Evolutionary conservation across 495 filamentous ascomycete genomes (phyloP), one percentile per base, ranked within the genome.

Genomic region (Tuber melanosporum): DNA sequence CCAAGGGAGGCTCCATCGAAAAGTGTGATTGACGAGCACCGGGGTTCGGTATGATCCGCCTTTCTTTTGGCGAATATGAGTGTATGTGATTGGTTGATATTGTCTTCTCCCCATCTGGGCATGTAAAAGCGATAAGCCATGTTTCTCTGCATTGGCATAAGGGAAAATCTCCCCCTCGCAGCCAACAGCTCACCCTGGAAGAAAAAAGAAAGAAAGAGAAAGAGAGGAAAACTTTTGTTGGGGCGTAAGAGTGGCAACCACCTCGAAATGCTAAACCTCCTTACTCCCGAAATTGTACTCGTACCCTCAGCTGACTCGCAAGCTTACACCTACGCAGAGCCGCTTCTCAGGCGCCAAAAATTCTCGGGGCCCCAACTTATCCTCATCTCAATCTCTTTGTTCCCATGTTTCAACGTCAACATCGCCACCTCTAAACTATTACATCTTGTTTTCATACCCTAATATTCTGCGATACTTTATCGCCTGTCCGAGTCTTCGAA

Each of bases 371-470:
- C 17, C 32, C 6, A 66, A 43, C 42, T 43, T 43, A 43, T 66
- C 57, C 57, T 66, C 57, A 66, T 66, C 57, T 66, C 26, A 36
- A 36, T 66, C 32, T 66, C 57, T 66, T 66, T 66, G 57, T 66
- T 66, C 57, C 57, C 12, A 66, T 66, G 26, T 36, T 66, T 66
- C 57, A 66, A 66, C 57, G 17, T 26, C 14, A 12, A 66, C 57
- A 66, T 66, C 26, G n/a, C 57, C 57, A 15, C 57, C 57, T 66
- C 57, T 66, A 12, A 66, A 15, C 57, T 26, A 62, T 66, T 26
- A 36, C n/a, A 32, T n/a, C n/a, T 26, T 57, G 19, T 57, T 57
- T 26, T 26, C 10, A 26, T 57, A 8, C 57, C 14, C 57, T 9
- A n/a, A 62, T 66, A 36, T 36, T 17, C 5, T 66, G 14, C 26